Conservation (phyloP, 2,329 filamentous ascomycete species). For the Helotiales sp. region DNA sequence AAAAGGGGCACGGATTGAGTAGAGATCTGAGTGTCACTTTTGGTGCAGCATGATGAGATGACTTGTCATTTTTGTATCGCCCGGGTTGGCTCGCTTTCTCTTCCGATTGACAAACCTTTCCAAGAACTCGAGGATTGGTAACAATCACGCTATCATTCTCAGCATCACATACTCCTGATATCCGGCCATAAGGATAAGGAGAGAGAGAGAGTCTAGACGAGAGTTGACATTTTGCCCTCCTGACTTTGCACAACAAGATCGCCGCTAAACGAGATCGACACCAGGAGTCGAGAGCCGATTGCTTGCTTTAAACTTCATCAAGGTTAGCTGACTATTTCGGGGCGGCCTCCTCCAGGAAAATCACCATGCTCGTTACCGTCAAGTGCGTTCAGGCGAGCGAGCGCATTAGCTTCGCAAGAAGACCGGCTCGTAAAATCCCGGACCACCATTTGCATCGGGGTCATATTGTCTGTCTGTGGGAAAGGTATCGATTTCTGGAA, state of each 20-base stretch:
- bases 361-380: neutral
- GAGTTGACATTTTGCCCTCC: neutral
- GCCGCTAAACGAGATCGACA: neutral
- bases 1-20: constrained; percentile 21
- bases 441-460: too few species aligned
- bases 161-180: neutral
- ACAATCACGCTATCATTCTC: neutral
- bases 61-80: constrained; percentile 13
- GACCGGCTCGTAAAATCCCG: too few species aligned
- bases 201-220: neutral
- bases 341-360: neutral
- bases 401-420: too few species aligned
- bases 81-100: neutral
- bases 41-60: constrained; percentile 15
- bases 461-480: too few species aligned
- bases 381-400: neutral
- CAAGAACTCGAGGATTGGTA: too few species aligned
- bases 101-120: neutral
- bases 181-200: neutral
- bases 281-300: neutral
- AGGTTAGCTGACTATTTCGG: neutral
- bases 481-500: neutral
- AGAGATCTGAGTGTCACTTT: constrained; percentile 21
- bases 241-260: neutral
- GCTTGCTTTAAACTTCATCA: neutral